A percentile compares a stretch with the other conserved stretches of the same genome.
phyloP scores from a whole-genome alignment of 2,329 filamentous ascomycete species.

The Pseudocercospora crystallina region DNA sequence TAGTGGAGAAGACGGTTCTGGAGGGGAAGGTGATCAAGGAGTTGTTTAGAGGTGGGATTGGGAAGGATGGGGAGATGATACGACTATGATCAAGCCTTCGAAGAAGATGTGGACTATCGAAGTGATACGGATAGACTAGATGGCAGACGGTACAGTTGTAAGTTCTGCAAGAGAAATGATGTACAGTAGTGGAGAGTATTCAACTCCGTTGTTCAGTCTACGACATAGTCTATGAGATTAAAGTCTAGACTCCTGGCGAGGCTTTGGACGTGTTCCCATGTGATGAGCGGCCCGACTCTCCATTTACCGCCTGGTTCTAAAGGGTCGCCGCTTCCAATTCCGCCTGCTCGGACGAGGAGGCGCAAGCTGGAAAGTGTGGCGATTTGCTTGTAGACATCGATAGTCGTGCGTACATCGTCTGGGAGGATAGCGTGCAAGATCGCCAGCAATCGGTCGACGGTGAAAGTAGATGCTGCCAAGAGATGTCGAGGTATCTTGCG shows the following conservation, averaged over 20 bases:
- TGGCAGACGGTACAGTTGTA: too few species aligned
- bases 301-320: constrained; percentile 71
- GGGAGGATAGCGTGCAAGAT: constrained; percentile 69
- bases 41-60: constrained; percentile 69
- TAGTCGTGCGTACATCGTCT: constrained; percentile 42
- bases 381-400: constrained; percentile 56
- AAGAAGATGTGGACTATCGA: too few species aligned
- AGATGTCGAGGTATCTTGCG: constrained; percentile 75
- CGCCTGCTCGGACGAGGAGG: constrained; percentile 64
- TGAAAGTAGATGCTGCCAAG: constrained; percentile 73
- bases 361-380: constrained; percentile 71
- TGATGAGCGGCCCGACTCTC: constrained; percentile 66
- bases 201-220: constrained; percentile 50
- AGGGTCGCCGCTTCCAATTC: constrained; percentile 58
- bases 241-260: constrained; percentile 72
- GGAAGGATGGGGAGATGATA: constrained; percentile 31
- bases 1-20: constrained; percentile 69
- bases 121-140: too few species aligned
- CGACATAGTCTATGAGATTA: constrained; percentile 75
- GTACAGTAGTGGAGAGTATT: not conserved
- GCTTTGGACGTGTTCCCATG: constrained; percentile 72
- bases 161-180: too few species aligned
- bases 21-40: constrained; percentile 68
- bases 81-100: too few species aligned
- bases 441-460: constrained; percentile 74